Conservation (phyloP, 495 filamentous ascomycete species). For the Evernia prunastri region DNA sequence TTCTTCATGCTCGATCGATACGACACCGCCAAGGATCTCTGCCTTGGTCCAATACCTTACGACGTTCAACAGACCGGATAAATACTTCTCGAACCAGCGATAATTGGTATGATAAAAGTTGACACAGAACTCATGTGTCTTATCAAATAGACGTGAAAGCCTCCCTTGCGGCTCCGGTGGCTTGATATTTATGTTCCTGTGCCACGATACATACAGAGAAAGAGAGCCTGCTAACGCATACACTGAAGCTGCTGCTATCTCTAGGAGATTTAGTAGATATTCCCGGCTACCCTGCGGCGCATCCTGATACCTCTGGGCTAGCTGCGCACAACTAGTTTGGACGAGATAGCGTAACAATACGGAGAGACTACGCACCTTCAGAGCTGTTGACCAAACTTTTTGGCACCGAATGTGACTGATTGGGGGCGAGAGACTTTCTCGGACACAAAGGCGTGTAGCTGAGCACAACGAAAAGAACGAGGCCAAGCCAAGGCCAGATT, state of each 20-base stretch:
- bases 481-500: too few relatives aligned
- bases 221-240: not conserved
- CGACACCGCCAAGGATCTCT: not conserved
- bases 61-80: not conserved
- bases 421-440: too few relatives aligned
- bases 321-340: too few relatives aligned
- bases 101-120: not conserved
- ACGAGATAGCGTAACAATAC: too few relatives aligned
- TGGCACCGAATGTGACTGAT: too few relatives aligned
- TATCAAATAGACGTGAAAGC: not conserved
- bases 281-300: not conserved
- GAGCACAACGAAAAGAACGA: too few relatives aligned
- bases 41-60: not conserved
- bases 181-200: not conserved
- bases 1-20: not conserved
- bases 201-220: not conserved
- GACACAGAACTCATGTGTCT: not conserved
- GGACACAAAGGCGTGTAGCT: too few relatives aligned
- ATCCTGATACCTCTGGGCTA: not conserved
- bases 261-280: not conserved
- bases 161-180: not conserved
- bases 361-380: too few relatives aligned
- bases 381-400: too few relatives aligned
- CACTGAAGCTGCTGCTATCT: not conserved
- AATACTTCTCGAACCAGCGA: not conserved